Conservation (phyloP, 2,329 filamentous ascomycete species). For the Rhinocladiella similis region DNA sequence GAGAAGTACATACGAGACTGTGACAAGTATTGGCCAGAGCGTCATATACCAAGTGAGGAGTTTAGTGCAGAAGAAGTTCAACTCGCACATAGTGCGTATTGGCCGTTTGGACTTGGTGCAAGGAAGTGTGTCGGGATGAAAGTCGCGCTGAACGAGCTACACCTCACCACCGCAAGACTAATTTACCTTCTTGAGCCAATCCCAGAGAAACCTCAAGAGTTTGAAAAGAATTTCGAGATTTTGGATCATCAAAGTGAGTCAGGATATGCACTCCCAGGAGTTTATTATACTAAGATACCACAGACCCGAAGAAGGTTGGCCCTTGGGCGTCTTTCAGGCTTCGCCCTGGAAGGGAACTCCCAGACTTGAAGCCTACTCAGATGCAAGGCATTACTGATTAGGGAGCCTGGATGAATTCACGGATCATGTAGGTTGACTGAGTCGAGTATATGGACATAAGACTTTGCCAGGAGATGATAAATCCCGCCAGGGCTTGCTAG, state of each 20-base stretch:
- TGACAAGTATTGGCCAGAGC: conserved; percentile 3
- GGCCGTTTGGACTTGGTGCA: conserved; percentile 1
- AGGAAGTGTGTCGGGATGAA: conserved; percentile 2
- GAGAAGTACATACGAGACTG: not conserved
- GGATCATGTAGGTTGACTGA: no score
- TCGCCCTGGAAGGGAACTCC: not conserved
- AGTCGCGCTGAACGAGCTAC: conserved; percentile 1
- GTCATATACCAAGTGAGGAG: not conserved
- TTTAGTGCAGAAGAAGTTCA: not conserved
- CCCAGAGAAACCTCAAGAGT: not conserved
- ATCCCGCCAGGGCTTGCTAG: no score
- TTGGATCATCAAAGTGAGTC: conserved; percentile 1
- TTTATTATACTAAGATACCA: not conserved
- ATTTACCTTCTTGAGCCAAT: not conserved
- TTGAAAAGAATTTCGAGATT: conserved; percentile 1
- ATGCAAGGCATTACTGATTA: no score
- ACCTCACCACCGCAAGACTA: not conserved
- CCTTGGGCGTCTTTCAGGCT: conserved; percentile 1
- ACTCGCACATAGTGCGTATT: not conserved
- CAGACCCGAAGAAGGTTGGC: conserved; percentile 5
- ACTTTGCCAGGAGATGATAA: no score
- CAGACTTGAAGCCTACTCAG: not conserved
- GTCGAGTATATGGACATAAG: no score
- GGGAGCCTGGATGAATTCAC: no score
- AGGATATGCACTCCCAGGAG: not conserved